Base-by-base conservation (phyloP, 108 stramenopile species). In the Conticribra guillardii region DNA sequence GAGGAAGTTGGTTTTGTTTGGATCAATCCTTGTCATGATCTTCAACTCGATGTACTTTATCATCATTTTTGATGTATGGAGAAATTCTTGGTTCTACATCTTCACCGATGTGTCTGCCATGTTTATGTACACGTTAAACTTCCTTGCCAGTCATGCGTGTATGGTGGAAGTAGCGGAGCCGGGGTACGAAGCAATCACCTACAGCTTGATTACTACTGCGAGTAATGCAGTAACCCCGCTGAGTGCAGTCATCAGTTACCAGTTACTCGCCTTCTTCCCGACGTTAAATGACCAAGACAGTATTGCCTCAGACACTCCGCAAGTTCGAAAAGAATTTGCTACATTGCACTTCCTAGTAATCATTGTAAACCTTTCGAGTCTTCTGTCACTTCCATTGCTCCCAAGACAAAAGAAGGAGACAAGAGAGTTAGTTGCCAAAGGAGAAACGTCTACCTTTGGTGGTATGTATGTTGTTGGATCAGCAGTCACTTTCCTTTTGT, bases 351-450 rank as follows among this genome's bases (percentile, higher is more conserved):
- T 45, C 22, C 52, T 75, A 51, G 65, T 73, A 0, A 76, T 75
- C 3, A 8, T 80, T 2, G n/a, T 80, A 4, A 80, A 80, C 37
- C 23, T 80, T 16, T 70, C 74, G 4, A 75, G 74, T 46, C 74
- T 80, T 1, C 30, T 80, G 3, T 75, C 79, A 0, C 60, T 80
- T 0, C 79, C 79, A 27, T 63, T 80, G 37, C 74, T 80, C 28
- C 79, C 79, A 31, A 63, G 79, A 37, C 79, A 80, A 56, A 80
- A 80, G 74, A 80, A 80, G 63, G 74, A 80, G 62, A 76, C 79
- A 0, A 69, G 79, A 34, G 79, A 80, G 48, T 24, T 80, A n/a
- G 74, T 80, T 7, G 79, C 79, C 5, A 73, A 72, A 53, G 79
- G 79, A 45, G 79, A 80, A 50, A 57, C 2, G 27, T 62, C 60